A percentile compares a stretch with the other conserved stretches of the same genome.
phyloP scores from a whole-genome alignment of 2,329 filamentous ascomycete species.

The Trichophyton benhamiae region DNA sequence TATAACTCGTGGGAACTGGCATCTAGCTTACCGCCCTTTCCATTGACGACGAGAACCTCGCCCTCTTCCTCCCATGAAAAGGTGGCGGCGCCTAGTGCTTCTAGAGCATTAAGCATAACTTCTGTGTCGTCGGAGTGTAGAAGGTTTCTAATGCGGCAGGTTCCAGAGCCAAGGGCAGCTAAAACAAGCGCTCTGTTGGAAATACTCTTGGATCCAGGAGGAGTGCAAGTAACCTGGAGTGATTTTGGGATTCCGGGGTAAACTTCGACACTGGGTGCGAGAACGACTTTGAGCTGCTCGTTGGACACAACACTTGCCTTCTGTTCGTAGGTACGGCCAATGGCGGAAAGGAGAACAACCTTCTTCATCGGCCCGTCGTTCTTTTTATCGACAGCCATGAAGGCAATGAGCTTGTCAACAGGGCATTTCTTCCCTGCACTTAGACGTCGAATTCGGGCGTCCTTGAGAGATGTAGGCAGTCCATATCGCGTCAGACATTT shows the following conservation, averaged over 20 bases:
- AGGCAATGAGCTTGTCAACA: slow-evolving; percentile 70
- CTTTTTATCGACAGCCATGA: slow-evolving; percentile 99
- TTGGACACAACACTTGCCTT: slow-evolving; percentile 86
- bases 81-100: slow-evolving; percentile 68
- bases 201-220: slow-evolving; percentile 93
- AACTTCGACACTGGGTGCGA: slow-evolving; percentile 68
- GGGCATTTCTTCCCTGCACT: slow-evolving; percentile 80
- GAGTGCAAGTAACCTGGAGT: slow-evolving; percentile 62
- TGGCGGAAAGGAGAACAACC: slow-evolving; percentile 79
- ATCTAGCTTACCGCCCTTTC: slow-evolving; percentile 73
- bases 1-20: slow-evolving; percentile 71
- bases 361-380: slow-evolving; percentile 94
- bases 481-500: slow-evolving; percentile 95
- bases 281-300: slow-evolving; percentile 64
- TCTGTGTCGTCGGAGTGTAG: slow-evolving; percentile 95
- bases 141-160: slow-evolving; percentile 79
- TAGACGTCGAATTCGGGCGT: slow-evolving; percentile 68
- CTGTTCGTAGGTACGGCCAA: slow-evolving; percentile 76
- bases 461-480: slow-evolving; percentile 70
- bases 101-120: slow-evolving; percentile 90
- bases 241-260: slow-evolving; percentile 55
- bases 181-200: slow-evolving; percentile 93
- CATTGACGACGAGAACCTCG: slow-evolving; percentile 77
- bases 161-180: slow-evolving; percentile 74
- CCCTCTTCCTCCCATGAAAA: slow-evolving; percentile 93